Conservation (phyloP, 2,329 filamentous ascomycete genomes). For the Xylaria sp. region DNA sequence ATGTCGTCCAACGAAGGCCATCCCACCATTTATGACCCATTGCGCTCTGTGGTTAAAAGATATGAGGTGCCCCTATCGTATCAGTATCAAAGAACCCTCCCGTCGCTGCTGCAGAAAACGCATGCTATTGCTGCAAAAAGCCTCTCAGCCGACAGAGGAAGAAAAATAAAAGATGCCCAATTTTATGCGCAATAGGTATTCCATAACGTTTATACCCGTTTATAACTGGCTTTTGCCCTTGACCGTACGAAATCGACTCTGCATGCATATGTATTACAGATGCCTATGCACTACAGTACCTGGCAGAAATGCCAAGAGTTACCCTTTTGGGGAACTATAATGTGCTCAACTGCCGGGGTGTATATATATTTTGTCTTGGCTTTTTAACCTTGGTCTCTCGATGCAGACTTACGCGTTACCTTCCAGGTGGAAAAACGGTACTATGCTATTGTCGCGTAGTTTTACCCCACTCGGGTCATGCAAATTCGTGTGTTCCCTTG, state of each 20-base stretch:
- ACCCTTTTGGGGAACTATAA: background rate
- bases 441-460: background rate
- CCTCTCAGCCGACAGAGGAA: background rate
- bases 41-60: background rate
- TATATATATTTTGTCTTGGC: background rate
- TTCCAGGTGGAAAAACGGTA: background rate
- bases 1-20: constrained; percentile 11
- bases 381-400: background rate
- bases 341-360: background rate
- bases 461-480: background rate
- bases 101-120: background rate
- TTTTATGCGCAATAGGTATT: background rate
- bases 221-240: background rate
- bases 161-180: background rate
- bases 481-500: background rate
- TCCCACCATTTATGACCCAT: constrained; percentile 10
- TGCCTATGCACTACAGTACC: background rate
- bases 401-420: background rate
- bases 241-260: background rate
- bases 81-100: background rate
- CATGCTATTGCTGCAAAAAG: background rate
- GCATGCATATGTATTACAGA: constrained; percentile 2
- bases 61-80: background rate
- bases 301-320: background rate
- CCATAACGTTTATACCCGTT: background rate